phyloP scores from a whole-genome alignment of 768 basidiomycete species.

The Serendipita sp. region DNA sequence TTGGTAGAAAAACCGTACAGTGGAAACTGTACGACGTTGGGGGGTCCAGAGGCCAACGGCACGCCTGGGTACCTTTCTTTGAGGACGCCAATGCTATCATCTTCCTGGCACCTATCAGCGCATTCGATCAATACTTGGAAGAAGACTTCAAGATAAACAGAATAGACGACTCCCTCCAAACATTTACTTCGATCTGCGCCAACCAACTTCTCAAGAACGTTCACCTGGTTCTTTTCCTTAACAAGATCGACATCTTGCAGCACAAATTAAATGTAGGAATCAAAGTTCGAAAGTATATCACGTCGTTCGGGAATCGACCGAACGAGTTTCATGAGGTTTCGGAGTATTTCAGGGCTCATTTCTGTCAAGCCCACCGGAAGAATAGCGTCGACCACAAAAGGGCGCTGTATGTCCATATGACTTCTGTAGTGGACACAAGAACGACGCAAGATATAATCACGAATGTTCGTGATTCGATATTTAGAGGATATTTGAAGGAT shows the following conservation, averaged over 20 bases:
- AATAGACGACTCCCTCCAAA: conserved; percentile 66
- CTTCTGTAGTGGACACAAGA: conserved; percentile 40
- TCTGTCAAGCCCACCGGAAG: conserved; percentile 54
- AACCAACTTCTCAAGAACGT: conserved; percentile 59
- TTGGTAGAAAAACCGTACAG: conserved; percentile 45
- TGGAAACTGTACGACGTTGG: conserved; percentile 79
- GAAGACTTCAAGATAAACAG: conserved; percentile 67
- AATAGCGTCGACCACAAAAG: conserved; percentile 48
- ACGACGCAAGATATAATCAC: conserved; percentile 62
- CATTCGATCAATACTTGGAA: conserved; percentile 79
- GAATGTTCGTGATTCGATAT: conserved; percentile 48
- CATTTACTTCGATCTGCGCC: conserved; percentile 59
- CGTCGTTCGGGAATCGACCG: conserved; percentile 51
- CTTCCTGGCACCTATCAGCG: conserved; percentile 73
- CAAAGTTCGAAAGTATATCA: conserved; percentile 62
- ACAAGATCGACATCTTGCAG: conserved; percentile 62
- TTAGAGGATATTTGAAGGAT: conserved; percentile 57
- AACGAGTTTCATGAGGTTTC: conserved; percentile 57
- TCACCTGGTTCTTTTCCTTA: conserved; percentile 59
- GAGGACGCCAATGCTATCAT: conserved; percentile 78
- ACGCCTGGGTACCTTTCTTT: conserved; percentile 72
- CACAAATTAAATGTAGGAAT: conserved; percentile 54
- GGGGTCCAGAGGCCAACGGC: conserved; percentile 63
- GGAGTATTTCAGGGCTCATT: conserved; percentile 74
- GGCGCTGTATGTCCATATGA: conserved; percentile 33